Percentiles rank a stretch among this genome's conserved stretches.
Evolutionary conservation across 164 flowering plant species (phyloP).

Genomic region (Annona squamosa): DNA sequence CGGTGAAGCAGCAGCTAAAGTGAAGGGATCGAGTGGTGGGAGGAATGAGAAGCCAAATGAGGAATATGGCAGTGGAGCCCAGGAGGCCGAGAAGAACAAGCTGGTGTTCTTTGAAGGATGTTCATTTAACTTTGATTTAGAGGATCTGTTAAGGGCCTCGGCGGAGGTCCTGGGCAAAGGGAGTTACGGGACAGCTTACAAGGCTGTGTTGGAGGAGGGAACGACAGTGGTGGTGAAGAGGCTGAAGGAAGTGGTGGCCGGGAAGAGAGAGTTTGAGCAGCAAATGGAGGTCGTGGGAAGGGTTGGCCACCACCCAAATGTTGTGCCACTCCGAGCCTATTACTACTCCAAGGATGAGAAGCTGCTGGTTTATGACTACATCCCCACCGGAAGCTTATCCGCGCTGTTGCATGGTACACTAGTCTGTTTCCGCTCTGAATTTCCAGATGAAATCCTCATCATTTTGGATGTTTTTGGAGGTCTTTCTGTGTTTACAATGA

Average conservation of each 20-base stretch:
- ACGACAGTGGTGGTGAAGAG: conserved; percentile 79
- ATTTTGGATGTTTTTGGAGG: neutral
- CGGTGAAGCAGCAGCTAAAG: conserved; percentile 20
- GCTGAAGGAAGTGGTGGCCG: conserved; percentile 64
- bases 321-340: conserved; percentile 79
- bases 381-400: conserved; percentile 79
- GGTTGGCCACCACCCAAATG: conserved; percentile 58
- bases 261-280: conserved; percentile 68
- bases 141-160: conserved; percentile 34
- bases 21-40: conserved; percentile 36
- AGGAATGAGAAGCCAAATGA: conserved; percentile 52
- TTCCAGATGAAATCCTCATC: neutral
- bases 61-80: conserved; percentile 72
- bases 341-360: conserved; percentile 85
- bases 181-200: conserved; percentile 81
- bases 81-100: conserved; percentile 47
- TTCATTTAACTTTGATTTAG: conserved; percentile 28
- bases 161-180: conserved; percentile 90
- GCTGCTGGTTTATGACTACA: conserved; percentile 82
- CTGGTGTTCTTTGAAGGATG: conserved; percentile 31
- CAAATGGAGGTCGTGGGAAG: conserved; percentile 69
- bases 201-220: conserved; percentile 75
- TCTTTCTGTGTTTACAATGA: too few relatives aligned
- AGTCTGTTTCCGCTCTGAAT: neutral
- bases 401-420: conserved; percentile 71